Percentiles rank a stretch among this genome's conserved stretches.
These are phyloP conservation scores for Neurospora pannonica DNA, from an alignment of 495 filamentous ascomycete genomes.

Conservation along the genomic window DNA sequence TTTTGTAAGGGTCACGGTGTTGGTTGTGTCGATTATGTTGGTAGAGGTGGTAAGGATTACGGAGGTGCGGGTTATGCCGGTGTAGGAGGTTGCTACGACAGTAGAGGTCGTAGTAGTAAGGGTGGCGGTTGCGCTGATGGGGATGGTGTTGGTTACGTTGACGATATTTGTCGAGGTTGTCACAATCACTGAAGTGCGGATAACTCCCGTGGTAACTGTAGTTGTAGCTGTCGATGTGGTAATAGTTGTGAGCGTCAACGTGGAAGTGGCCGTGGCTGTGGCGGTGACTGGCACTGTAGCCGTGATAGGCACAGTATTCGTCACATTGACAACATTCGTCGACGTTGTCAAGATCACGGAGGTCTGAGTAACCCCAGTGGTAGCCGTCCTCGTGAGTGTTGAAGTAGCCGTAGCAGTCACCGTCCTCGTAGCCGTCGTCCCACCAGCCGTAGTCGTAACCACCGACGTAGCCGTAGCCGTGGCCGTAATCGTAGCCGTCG, in stretches of 20 bases:
- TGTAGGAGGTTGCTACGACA: slow-evolving; percentile 1
- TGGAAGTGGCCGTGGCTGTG: not conserved
- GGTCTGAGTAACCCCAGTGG: not conserved
- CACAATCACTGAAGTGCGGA: not conserved
- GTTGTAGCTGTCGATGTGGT: not conserved
- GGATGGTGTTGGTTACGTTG: slow-evolving; percentile 6
- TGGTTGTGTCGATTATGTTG: slow-evolving; percentile 4
- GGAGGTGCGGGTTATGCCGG: slow-evolving; percentile 4
- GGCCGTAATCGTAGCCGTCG: not conserved
- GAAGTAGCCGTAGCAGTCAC: not conserved
- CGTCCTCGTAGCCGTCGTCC: not conserved
- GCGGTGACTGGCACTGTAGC: not conserved
- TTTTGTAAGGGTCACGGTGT: slow-evolving; percentile 5
- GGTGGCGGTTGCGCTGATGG: slow-evolving; percentile 2
- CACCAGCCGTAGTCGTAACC: not conserved
- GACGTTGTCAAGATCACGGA: not conserved
- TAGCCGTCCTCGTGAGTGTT: not conserved
- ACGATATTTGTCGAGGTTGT: not conserved
- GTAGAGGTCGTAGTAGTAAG: not conserved
- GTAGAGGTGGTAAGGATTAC: slow-evolving; percentile 1
- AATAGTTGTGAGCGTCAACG: slow-evolving; percentile 3
- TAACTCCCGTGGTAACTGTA: not conserved
- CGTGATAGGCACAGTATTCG: not conserved
- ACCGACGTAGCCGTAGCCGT: not conserved
- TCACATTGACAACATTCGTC: not conserved